phyloP scores from a whole-genome alignment of 192 early-diverging fungal species.

The Thoreauomyces humboldtii region DNA sequence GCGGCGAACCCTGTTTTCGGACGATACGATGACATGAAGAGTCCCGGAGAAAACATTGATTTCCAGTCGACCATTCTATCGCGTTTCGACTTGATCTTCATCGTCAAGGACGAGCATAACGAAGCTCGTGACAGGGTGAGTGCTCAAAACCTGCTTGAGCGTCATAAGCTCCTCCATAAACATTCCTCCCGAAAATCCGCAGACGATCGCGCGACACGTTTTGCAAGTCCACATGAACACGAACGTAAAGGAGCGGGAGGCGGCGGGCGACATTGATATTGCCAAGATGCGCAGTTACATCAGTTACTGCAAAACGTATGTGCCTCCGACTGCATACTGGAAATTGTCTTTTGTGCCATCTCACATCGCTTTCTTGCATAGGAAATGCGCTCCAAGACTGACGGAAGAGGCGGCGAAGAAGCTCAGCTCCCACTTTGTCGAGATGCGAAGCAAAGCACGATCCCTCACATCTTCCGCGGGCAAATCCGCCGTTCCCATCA shows the following conservation, averaged over 20 bases:
- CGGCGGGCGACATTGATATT: slow-evolving; percentile 67
- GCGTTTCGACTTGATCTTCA: slow-evolving; percentile 99
- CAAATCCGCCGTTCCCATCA: slow-evolving; percentile 86
- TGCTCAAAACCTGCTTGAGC: no score
- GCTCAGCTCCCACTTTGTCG: slow-evolving; percentile 90
- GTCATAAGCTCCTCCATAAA: no score
- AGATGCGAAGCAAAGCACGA: slow-evolving; percentile 82
- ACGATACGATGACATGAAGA: slow-evolving; percentile 97
- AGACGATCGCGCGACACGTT: slow-evolving; percentile 95
- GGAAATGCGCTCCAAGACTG: slow-evolving; percentile 93
- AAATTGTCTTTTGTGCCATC: no score
- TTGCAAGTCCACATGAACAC: slow-evolving; percentile 86
- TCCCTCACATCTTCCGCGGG: slow-evolving; percentile 50
- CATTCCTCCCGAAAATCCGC: no score
- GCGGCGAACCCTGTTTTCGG: slow-evolving; percentile 99
- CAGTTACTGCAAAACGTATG: slow-evolving; percentile 85
- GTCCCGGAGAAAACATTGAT: slow-evolving; percentile 99
- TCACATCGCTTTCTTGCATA: slow-evolving; percentile 30
- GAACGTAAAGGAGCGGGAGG: slow-evolving; percentile 38
- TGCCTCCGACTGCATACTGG: no score
- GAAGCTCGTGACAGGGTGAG: slow-evolving; percentile 79
- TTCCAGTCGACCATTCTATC: slow-evolving; percentile 99
- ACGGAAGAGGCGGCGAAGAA: slow-evolving; percentile 85
- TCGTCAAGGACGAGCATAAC: slow-evolving; percentile 96
- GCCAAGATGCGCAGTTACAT: slow-evolving; percentile 96